phyloP scores from a whole-genome alignment of 2,329 filamentous ascomycete species.

The Calonectria pauciramosa region DNA sequence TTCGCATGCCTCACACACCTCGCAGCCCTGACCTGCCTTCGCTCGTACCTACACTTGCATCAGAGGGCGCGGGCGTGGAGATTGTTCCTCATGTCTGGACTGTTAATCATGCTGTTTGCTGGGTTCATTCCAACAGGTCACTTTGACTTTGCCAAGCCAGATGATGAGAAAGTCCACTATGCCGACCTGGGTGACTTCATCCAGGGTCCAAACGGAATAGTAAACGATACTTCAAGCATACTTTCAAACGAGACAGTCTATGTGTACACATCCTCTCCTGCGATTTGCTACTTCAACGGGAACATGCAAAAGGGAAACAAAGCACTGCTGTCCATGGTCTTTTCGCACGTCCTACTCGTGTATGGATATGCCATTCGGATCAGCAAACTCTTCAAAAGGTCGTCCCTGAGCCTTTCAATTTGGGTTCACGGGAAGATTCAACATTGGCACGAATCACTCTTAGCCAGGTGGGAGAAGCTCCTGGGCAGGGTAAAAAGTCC shows the following conservation, averaged over 20 bases:
- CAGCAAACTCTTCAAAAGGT: neutral
- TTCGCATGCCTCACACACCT: slow-evolving; percentile 10
- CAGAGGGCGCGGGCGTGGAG: neutral
- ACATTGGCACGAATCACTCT: neutral
- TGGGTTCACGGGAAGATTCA: neutral
- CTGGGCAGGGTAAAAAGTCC: neutral
- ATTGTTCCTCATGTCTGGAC: neutral
- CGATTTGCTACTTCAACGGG: neutral
- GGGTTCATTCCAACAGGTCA: neutral
- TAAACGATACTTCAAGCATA: neutral
- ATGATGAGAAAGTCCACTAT: neutral
- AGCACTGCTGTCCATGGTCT: neutral
- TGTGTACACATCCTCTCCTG: neutral
- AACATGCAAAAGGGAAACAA: neutral
- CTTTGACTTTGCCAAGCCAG: neutral
- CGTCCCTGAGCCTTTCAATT: neutral
- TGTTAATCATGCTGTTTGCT: neutral
- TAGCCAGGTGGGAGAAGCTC: neutral
- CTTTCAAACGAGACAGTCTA: neutral
- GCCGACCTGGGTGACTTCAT: neutral
- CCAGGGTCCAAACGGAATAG: neutral
- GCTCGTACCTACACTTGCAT: neutral
- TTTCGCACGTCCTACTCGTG: neutral
- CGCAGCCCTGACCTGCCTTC: slow-evolving; percentile 6
- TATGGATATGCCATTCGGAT: slow-evolving; percentile 8